Conservation (phyloP, 441 rosid genomes). For the Corymbia citriodora region DNA sequence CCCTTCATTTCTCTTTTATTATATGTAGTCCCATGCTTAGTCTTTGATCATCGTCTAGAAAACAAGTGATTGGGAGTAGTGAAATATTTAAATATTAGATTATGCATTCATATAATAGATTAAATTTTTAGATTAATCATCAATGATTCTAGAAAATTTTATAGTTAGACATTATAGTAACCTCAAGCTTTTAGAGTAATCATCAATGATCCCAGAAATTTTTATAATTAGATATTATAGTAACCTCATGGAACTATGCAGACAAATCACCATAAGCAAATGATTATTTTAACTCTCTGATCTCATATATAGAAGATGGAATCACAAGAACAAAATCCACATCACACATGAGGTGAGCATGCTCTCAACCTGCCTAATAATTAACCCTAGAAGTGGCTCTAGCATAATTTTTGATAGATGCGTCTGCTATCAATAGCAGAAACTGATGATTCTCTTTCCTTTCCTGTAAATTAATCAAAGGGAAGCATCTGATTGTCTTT, state of each 20-base stretch:
- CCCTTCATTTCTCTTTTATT: background rate
- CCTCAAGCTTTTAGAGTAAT: background rate
- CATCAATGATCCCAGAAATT: background rate
- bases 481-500: background rate
- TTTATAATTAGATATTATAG: background rate
- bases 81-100: background rate
- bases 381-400: background rate
- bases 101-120: rapidly evolving
- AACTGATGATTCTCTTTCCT: background rate
- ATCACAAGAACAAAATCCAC: background rate
- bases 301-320: background rate
- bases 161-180: too few species aligned
- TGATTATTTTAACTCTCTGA: background rate
- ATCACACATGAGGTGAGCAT: background rate
- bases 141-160: too few species aligned
- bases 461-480: background rate
- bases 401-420: background rate
- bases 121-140: background rate
- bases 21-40: background rate
- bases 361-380: background rate
- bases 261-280: background rate
- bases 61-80: background rate
- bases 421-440: background rate
- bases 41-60: background rate
- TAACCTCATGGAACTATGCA: background rate